Evolutionary conservation across 2,329 filamentous ascomycete species (phyloP).

Genomic region (Venturia aucupariae): DNA sequence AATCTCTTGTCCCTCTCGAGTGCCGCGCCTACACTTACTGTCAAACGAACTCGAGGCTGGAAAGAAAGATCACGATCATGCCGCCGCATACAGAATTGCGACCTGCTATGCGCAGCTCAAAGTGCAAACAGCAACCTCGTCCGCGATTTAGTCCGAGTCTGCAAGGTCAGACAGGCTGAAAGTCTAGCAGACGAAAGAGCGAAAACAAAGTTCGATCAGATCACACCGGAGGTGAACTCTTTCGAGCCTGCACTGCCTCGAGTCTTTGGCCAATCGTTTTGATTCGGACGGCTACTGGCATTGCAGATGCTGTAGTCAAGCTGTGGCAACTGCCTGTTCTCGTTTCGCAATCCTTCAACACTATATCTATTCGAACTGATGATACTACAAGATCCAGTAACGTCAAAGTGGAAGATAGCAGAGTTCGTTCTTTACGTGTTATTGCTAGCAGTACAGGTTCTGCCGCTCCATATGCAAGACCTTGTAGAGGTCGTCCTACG

Average conservation of each 20-base stretch:
- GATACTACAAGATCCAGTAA: background rate
- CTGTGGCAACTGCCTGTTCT: no score
- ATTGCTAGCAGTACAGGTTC: background rate
- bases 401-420: no score
- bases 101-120: no score
- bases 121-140: no score
- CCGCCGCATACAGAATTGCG: no score
- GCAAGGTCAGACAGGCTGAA: no score
- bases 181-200: no score
- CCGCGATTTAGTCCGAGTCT: no score
- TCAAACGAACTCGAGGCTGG: no score
- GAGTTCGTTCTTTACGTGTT: no score
- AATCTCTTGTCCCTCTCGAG: no score
- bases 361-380: background rate
- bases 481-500: background rate
- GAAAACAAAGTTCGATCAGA: background rate
- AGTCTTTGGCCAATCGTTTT: background rate
- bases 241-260: background rate
- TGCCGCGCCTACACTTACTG: no score
- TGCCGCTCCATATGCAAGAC: background rate
- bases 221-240: background rate
- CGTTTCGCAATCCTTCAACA: background rate
- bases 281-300: background rate
- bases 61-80: background rate
- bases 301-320: background rate